Evolutionary conservation across 371 early-diverging fungal genomes (phyloP), one percentile per base, ranked within the genome.

Genomic region (Saksenaea vasiformis): DNA sequence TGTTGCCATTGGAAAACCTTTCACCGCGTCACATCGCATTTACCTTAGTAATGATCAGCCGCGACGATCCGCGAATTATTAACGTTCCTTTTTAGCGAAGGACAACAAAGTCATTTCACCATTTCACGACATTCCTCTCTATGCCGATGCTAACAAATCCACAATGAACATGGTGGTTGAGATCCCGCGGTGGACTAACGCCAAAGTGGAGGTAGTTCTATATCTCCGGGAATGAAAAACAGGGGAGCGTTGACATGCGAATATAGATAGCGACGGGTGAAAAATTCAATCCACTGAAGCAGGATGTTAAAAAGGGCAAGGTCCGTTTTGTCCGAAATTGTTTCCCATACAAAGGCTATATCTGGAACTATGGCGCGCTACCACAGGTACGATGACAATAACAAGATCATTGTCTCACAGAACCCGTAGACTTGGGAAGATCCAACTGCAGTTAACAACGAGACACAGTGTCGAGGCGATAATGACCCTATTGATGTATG

Each of bases 331-430:
- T 99, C 54, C 89, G 94, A 70, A 99, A 99, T 85, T 92, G 97
- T 74, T 99, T 99, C 90, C 99, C 99, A n/a, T 95, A 95, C 89
- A 96, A 98, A 71, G 99, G 99, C 44, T 99, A 99, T 85, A 95
- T 97, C 73, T 99, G 99, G 99, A 99, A 99, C 88, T 99, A 99
- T 76, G 99, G 99, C 63, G 98, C 98, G 37, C 83, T 99, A 65
- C 99, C 99, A 38, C 93, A 93, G 81, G 90, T 88, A 82, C 59
- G 28, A 27, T 35, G 34, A 60, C 5, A 44, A 61, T 11, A 7
- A 39, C 5, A 19, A 19, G 5, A 17, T 2, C 22, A 22, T 5
- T 47, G n/a, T 22, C 51, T 47, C 4, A 47, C 22, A 22, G 1
- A 10, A 31, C 11, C 19, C 2, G 41, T 13, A 92, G 91, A 99